Base-by-base conservation (phyloP, 768 basidiomycete species). In the Russula sp. region DNA sequence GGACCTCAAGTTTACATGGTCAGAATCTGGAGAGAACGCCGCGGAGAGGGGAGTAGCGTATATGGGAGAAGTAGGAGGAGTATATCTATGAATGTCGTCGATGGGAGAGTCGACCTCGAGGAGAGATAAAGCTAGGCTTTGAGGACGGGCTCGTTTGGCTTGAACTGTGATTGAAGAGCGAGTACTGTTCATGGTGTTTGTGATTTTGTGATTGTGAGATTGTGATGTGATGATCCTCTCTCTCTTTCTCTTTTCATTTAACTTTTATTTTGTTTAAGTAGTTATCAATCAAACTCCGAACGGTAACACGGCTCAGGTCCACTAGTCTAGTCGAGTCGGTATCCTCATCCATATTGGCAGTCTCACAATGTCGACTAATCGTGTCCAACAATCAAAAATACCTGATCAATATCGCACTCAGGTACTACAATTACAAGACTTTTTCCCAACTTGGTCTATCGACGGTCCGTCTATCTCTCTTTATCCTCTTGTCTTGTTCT, bases 381-480 rank as follows among this genome's bases (percentile, higher is more conserved):
- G 35, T 50, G 47, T 70, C 34, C 51, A 66, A 9, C 65, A 70
- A 55, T 66, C 73, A 45, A 61, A 68, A 44, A 44, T 62, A 16
- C 59, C 69, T 52, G 68, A 70, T 62, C 85, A 82, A 71, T 85
- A 78, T 70, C 80, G 80, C 55, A 18, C 75, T 0, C 77, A 90
- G 68, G 82, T 84, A 9, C 74, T 76, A 34, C 82, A 84, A 54
- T 83, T 93, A 6, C 82, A 85, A 72, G 91, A 91, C 70, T 72
- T 82, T 63, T 92, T 90, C 70, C 84, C 89, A 5, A 63, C 70
- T 68, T 91, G 83, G 83, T 82, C 87, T 69, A 77, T 76, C 67
- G 88, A 91, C 69, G 90, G 90, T 85, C 68, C 57, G 72, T 58
- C 27, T 6, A 8, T 18, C 2, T 34, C 40, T 5, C 27, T 27